These are phyloP conservation scores for Gynostemma pentaphyllum DNA, from an alignment of 306 rosid species.

Conservation along the genomic window DNA sequence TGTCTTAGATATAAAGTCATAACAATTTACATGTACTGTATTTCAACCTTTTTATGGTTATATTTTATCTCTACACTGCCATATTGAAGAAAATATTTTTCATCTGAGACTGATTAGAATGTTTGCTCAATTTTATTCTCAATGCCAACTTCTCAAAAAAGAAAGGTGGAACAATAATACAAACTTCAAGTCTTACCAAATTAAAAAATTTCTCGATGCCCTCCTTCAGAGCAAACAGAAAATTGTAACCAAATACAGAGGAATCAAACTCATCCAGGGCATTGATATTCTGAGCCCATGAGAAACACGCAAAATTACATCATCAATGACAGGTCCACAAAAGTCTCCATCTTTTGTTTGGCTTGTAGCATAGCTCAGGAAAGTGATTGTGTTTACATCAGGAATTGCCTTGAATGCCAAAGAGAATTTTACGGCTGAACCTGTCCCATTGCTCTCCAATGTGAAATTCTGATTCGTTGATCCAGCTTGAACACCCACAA, in stretches of 20 bases:
- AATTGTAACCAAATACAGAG: constrained; percentile 1
- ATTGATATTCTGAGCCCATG: constrained; percentile 6
- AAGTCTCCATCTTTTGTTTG: constrained; percentile 21
- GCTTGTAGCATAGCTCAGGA: constrained; percentile 15
- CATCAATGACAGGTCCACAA: constrained; percentile 30
- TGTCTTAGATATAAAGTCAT: neutral
- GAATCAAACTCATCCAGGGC: constrained; percentile 14
- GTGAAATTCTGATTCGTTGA: constrained; percentile 22
- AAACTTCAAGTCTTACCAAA: neutral
- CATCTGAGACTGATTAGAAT: neutral
- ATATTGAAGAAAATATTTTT: neutral
- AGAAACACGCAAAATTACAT: constrained; percentile 18
- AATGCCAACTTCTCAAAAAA: neutral
- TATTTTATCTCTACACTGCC: neutral
- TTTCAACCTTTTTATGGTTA: neutral
- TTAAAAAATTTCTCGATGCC: neutral
- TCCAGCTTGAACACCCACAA: constrained; percentile 20
- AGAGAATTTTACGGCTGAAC: constrained; percentile 19
- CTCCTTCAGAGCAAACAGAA: neutral
- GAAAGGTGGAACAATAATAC: neutral
- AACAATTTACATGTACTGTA: neutral
- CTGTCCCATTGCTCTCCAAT: constrained; percentile 20
- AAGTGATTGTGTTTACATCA: constrained; percentile 3
- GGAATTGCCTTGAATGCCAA: constrained; percentile 17
- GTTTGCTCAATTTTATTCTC: neutral